These are phyloP conservation scores for Trichosporon sp. DNA, from an alignment of 1,284 basidiomycete species.

Conservation along the genomic window DNA sequence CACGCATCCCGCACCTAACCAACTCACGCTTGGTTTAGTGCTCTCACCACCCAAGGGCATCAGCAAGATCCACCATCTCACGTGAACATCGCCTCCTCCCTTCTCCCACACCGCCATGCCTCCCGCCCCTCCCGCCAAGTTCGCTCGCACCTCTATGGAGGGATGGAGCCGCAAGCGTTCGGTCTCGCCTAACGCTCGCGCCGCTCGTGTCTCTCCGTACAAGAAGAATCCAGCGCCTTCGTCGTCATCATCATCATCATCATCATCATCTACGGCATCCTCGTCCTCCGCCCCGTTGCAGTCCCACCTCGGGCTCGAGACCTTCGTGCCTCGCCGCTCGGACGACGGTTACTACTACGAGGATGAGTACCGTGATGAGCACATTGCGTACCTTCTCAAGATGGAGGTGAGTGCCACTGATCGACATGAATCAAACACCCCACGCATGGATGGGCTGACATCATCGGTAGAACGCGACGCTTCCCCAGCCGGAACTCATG, in stretches of 20 bases:
- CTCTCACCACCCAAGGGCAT: conserved; percentile 8
- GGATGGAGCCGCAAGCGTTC: conserved; percentile 51
- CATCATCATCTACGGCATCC: conserved; percentile 15
- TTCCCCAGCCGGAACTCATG: conserved; percentile 90
- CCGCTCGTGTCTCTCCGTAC: conserved; percentile 32
- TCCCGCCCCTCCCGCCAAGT: conserved; percentile 45
- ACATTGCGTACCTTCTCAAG: conserved; percentile 87
- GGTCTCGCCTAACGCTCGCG: conserved; percentile 40
- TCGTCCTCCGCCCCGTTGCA: conserved; percentile 5
- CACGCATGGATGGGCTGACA: conserved; percentile 18
- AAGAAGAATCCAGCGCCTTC: conserved; percentile 27
- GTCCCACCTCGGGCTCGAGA: background rate
- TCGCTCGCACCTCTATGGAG: conserved; percentile 50
- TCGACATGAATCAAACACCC: background rate
- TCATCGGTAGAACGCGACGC: conserved; percentile 69
- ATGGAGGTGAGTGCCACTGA: conserved; percentile 81
- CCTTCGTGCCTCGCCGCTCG: conserved; percentile 30
- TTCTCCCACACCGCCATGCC: conserved; percentile 39
- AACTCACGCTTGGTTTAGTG: conserved; percentile 9
- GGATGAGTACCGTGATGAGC: conserved; percentile 93
- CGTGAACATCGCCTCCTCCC: background rate
- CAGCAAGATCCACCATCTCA: conserved; percentile 4
- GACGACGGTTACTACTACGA: conserved; percentile 64
- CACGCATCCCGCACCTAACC: conserved; percentile 14
- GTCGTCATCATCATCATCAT: background rate